These are phyloP conservation scores for Asterella californica DNA, from an alignment of 225 moss, liverwort and hornwort genomes.

Conservation along the genomic window DNA sequence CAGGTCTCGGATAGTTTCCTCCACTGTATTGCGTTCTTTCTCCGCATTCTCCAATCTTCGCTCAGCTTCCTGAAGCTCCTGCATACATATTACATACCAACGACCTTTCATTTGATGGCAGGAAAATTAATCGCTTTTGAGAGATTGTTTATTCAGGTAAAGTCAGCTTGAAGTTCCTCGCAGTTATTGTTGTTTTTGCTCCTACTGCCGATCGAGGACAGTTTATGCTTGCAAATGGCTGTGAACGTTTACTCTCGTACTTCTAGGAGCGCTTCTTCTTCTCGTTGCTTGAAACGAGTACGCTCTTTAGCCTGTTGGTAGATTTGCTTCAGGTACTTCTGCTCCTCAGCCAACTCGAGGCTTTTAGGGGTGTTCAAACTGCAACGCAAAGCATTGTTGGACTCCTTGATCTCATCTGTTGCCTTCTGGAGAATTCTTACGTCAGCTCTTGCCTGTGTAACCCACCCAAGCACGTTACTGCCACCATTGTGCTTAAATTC, in stretches of 20 bases:
- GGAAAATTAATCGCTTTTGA: not conserved
- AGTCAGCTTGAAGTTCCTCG: not conserved
- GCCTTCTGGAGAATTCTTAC: constrained; percentile 65
- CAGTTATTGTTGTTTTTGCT: not conserved
- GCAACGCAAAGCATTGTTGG: constrained; percentile 81
- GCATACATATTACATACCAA: not conserved
- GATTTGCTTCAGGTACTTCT: constrained; percentile 50
- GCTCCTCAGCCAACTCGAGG: constrained; percentile 60
- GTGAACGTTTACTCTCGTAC: constrained; percentile 31
- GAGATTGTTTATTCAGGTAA: not conserved
- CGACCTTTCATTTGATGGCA: not conserved
- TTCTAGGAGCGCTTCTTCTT: constrained; percentile 56
- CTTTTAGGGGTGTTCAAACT: constrained; percentile 57
- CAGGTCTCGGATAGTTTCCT: constrained; percentile 34
- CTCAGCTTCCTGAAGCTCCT: constrained; percentile 45
- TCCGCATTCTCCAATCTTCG: constrained; percentile 41
- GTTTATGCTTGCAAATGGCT: not conserved
- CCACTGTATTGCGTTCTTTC: constrained; percentile 36
- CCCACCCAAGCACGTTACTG: not conserved
- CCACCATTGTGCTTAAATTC: not conserved
- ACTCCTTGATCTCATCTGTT: constrained; percentile 49
- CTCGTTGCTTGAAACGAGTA: constrained; percentile 61
- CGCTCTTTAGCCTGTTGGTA: constrained; percentile 55
- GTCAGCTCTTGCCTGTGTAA: constrained; percentile 51
- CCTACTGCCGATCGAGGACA: not conserved